Conservation (phyloP, 2,329 filamentous ascomycete species). For the Paraphaeosphaeria minitans region DNA sequence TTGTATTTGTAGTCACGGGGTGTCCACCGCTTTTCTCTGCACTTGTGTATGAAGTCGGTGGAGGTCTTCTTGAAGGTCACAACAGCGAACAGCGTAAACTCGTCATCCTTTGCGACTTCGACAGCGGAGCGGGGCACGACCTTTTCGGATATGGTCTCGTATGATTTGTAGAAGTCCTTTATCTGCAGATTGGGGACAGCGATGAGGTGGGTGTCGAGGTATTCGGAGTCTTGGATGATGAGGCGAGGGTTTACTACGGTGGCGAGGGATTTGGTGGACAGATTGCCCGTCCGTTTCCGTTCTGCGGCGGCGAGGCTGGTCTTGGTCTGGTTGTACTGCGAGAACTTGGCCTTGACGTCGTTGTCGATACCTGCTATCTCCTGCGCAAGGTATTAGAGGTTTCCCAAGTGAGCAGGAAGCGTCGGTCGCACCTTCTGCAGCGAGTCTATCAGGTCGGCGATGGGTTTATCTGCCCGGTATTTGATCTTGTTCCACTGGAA, state of each 20-base stretch:
- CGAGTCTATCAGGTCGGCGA: slow-evolving; percentile 83
- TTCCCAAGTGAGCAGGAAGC: background rate
- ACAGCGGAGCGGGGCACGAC: slow-evolving; percentile 88
- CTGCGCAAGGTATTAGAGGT: slow-evolving; percentile 51
- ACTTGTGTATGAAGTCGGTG: slow-evolving; percentile 87
- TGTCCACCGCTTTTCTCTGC: slow-evolving; percentile 90
- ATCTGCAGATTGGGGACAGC: slow-evolving; percentile 79
- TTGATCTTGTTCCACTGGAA: slow-evolving; percentile 99
- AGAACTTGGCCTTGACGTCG: slow-evolving; percentile 92
- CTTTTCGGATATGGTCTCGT: slow-evolving; percentile 88
- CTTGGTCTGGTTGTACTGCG: slow-evolving; percentile 91
- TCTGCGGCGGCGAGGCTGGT: slow-evolving; percentile 80
- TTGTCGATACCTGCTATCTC: slow-evolving; percentile 92
- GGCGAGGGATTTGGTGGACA: slow-evolving; percentile 91
- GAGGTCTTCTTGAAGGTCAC: slow-evolving; percentile 93
- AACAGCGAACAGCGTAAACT: slow-evolving; percentile 86
- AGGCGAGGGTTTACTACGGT: slow-evolving; percentile 77
- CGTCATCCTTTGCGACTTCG: slow-evolving; percentile 82
- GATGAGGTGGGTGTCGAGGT: slow-evolving; percentile 92
- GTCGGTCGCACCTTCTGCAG: slow-evolving; percentile 74
- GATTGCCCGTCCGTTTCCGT: slow-evolving; percentile 90
- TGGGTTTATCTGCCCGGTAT: slow-evolving; percentile 89
- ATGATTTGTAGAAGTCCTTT: slow-evolving; percentile 87
- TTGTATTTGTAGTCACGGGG: slow-evolving; percentile 93
- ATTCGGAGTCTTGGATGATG: slow-evolving; percentile 87